Evolutionary conservation across 2,329 filamentous ascomycete genomes (phyloP), one percentile per base, ranked within the genome.

Genomic region (Fusarium mexicanum): DNA sequence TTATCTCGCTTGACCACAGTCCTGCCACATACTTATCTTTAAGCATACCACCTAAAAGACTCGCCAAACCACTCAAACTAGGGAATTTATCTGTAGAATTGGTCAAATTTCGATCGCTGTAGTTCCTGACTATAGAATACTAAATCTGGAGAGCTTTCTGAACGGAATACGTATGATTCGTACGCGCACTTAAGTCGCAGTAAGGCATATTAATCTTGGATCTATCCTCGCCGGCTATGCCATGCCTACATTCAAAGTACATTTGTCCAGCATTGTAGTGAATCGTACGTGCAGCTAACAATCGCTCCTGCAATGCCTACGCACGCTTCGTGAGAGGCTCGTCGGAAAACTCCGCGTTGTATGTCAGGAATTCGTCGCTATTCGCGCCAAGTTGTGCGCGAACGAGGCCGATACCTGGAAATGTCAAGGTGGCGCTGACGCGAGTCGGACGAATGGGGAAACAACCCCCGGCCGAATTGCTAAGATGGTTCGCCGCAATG

Each of bases 341-440:
- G 0, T 31, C 1, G 2, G 3, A 22, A 29, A 22, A 48, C 5
- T 4, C 26, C 0, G 4, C 0, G 0, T 31, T 16, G 3, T 5
- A 4, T 6, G 0, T 3, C 2, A 22, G 2, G 12, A 48, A 0
- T 4, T 48, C 26, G 6, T 48, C 20, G 10, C 26, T 31, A 3
- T 48, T 31, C 2, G 26, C 20, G 0, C 13, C 9, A 17, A 48
- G 26, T 12, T 31, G 26, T 5, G 5, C 14, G 9, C 17, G 26
- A 31, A 31, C 14, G 1, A 12, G 20, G 0, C 26, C 26, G 0
- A 31, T 9, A 8, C 14, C 20, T n/a, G 46, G 3, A 4, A 48
- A 0, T 4, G 0, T 4, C 20, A 31, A 8, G 6, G 0, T 6
- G 26, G 2, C 26, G 12, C 6, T n/a, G 9, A 48, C 0, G 0